Evolutionary conservation across 257 asterid genomes (phyloP).

Genomic region (Solanum lignicaule): DNA sequence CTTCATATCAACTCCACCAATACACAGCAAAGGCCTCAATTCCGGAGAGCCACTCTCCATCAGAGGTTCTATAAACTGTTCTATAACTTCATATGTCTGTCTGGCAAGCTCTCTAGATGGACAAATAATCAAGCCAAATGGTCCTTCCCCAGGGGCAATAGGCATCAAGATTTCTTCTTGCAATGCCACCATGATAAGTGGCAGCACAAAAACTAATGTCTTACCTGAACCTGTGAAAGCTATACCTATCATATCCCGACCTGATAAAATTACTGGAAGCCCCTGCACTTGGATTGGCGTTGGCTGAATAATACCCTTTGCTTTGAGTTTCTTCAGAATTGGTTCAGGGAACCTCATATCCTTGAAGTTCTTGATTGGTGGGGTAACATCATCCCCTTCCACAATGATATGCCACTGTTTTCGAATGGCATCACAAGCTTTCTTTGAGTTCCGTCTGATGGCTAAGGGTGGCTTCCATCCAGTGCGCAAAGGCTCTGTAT

Average conservation of each 20-base stretch:
- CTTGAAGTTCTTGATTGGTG: conserved; percentile 73
- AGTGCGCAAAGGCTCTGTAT: conserved; percentile 52
- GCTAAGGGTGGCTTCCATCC: conserved; percentile 88
- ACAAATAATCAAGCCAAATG: conserved; percentile 72
- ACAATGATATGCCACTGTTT: conserved; percentile 89
- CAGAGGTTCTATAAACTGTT: conserved; percentile 60
- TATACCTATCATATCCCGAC: conserved; percentile 88
- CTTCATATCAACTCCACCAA: conserved; percentile 86
- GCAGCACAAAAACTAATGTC: conserved; percentile 77
- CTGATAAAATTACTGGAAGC: conserved; percentile 68
- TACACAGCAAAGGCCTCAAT: conserved; percentile 76
- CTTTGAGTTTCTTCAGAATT: conserved; percentile 51
- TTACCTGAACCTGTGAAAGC: conserved; percentile 94
- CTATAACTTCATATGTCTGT: conserved; percentile 79
- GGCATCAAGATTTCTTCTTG: conserved; percentile 89
- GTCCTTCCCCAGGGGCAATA: conserved; percentile 76
- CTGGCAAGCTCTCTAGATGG: conserved; percentile 90
- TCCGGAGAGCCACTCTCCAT: conserved; percentile 67
- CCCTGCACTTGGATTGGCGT: conserved; percentile 95
- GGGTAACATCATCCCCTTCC: conserved; percentile 72
- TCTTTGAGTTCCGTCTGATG: conserved; percentile 54
- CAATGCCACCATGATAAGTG: conserved; percentile 72
- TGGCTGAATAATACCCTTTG: conserved; percentile 78
- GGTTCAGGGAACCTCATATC: conserved; percentile 92
- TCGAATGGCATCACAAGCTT: conserved; percentile 59